Base-by-base conservation (phyloP, 306 rosid species). In the Rubus idaeus region DNA sequence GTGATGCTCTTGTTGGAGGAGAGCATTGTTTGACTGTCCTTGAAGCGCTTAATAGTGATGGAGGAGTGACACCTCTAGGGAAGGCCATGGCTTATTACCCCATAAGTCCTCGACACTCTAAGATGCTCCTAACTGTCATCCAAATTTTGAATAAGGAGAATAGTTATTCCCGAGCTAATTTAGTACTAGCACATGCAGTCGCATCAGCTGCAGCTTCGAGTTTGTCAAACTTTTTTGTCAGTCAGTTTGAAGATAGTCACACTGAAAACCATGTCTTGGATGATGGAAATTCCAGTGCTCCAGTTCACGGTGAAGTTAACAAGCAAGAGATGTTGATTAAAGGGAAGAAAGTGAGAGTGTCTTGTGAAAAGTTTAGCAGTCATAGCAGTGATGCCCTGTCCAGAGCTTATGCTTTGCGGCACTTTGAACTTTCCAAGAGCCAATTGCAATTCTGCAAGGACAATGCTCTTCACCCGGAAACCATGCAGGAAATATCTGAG, bases 401-500 rank as follows among this genome's bases (percentile, higher is more conserved):
- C 17, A 63, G 83, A 75, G 95, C 95, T 39, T 84, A 85, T 80
- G 88, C 91, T 42, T 79, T 91, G 84, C 97, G 90, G 77, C 84
- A 91, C 86, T 94, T 82, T 76, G 98, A 94, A 74, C 85, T 60
- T 55, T 86, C 96, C 7, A 75, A 79, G 49, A 83, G 80, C 47
- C 85, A 77, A 1, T 64, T 18, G 65, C 85, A 88, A 42, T 94
- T 94, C 80, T 94, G 97, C 75, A 86, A 83, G 53, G 89, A 77
- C 60, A 71, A 85, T 85, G 93, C 86, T 20, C 82, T 94, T 81
- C 93, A 89, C 87, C 85, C 80, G 18, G 91, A 91, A 85, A 94
- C 97, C 71, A 91, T 94, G 97, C 93, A 90, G 65, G 97, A 94
- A 80, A 91, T 94, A 97, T 90, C 91, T 76, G 89, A 94, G 83